Evolutionary conservation across 2,329 filamentous ascomycete genomes (phyloP).

Genomic region (Scytalidium lignicola): DNA sequence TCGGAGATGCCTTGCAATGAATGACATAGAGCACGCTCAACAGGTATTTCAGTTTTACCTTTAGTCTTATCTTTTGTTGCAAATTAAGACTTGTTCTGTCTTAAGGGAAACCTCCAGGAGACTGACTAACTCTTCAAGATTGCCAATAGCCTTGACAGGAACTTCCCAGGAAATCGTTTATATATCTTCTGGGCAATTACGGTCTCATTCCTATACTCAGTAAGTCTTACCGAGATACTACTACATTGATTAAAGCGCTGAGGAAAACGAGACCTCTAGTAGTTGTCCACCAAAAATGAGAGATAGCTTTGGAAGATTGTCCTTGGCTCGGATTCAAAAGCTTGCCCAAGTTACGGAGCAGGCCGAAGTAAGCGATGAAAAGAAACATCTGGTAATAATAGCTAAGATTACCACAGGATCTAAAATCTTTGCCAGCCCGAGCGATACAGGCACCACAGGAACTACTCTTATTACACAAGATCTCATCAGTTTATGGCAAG

Average conservation of each 20-base stretch:
- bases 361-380: slow-evolving; percentile 17
- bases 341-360: slow-evolving; percentile 25
- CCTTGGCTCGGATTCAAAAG: slow-evolving; percentile 24
- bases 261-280: slow-evolving; percentile 15
- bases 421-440: slow-evolving; percentile 20
- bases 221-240: slow-evolving; percentile 9
- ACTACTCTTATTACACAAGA: slow-evolving; percentile 24
- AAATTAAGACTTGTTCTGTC: background rate
- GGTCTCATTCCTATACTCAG: slow-evolving; percentile 25
- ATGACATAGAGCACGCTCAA: slow-evolving; percentile 28
- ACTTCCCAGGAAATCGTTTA: slow-evolving; percentile 23
- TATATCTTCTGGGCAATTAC: slow-evolving; percentile 30
- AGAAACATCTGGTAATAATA: background rate
- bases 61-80: no score
- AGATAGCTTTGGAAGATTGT: slow-evolving; percentile 23
- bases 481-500: slow-evolving; percentile 20
- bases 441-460: slow-evolving; percentile 30
- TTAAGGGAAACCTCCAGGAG: background rate
- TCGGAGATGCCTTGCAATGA: slow-evolving; percentile 23
- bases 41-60: slow-evolving; percentile 16
- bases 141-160: slow-evolving; percentile 28
- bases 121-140: slow-evolving; percentile 17
- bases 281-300: slow-evolving; percentile 21
- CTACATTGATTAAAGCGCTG: slow-evolving; percentile 4
- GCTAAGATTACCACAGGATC: slow-evolving; percentile 12